Percentiles rank a stretch among this genome's conserved stretches.
Evolutionary conservation across 805 yeast species (phyloP).

Genomic region (Ogataea allantospora): DNA sequence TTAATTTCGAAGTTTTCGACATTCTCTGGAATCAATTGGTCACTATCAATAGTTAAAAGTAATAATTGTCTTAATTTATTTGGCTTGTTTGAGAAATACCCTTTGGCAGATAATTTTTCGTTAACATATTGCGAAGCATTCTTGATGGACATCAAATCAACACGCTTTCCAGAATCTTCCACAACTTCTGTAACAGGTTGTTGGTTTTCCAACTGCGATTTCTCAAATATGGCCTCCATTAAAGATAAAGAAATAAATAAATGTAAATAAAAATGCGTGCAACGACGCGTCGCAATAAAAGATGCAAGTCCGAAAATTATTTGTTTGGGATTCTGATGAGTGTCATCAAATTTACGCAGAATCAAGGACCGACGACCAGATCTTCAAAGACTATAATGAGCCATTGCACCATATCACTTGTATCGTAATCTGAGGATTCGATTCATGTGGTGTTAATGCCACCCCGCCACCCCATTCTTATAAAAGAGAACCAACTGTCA

Average conservation of each 20-base stretch:
- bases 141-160: slow-evolving; percentile 21
- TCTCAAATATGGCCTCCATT: slow-evolving; percentile 12
- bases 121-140: slow-evolving; percentile 28
- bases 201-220: slow-evolving; percentile 8
- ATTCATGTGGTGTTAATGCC: slow-evolving; percentile 19
- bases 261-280: slow-evolving; percentile 1
- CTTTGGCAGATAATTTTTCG: slow-evolving; percentile 26
- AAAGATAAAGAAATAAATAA: slow-evolving; percentile 4
- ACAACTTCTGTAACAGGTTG: not conserved
- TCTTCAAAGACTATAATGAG: not conserved
- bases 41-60: slow-evolving; percentile 22
- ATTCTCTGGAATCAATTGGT: slow-evolving; percentile 10
- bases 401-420: slow-evolving; percentile 22
- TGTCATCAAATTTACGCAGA: slow-evolving; percentile 1
- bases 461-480: slow-evolving; percentile 12
- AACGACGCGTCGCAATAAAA: slow-evolving; percentile 12
- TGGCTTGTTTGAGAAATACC: slow-evolving; percentile 24
- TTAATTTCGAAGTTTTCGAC: slow-evolving; percentile 14
- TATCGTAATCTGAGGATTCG: slow-evolving; percentile 1
- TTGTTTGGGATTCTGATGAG: slow-evolving; percentile 11
- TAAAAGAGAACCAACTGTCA: not conserved
- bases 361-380: not conserved
- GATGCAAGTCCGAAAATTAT: not conserved
- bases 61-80: slow-evolving; percentile 19
- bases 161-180: slow-evolving; percentile 1